Evolutionary conservation across 2,329 filamentous ascomycete genomes (phyloP), one percentile per base, ranked within the genome.

Genomic region (Onygenales sp.): DNA sequence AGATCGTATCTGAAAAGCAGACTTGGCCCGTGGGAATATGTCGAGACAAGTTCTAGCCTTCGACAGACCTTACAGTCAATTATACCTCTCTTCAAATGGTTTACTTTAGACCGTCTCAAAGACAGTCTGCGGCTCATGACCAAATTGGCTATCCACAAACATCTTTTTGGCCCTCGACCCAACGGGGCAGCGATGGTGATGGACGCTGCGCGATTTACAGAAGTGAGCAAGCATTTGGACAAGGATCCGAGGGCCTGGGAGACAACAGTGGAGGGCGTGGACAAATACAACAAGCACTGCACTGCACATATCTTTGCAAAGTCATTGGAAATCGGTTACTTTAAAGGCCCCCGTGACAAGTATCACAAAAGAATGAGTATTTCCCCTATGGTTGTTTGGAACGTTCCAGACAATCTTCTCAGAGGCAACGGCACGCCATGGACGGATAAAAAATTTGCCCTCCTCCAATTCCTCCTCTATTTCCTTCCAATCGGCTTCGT

Each of bases 1-100:
- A 58, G 50, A 27, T 39, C 53, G 17, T 55, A 58, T 1, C 63
- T 72, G n/a, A 52, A 56, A 5, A 60, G 60, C 42, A 62, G 65
- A 6, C 63, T 74, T 42, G 58, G 62, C 4, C 71, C 70, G 1
- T 54, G 72, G 14, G 60, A 66, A 2, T 74, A 72, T 52, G 52
- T 54, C 2, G 21, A 27, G 21, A 27, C 21, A 27, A 27, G 21
- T 5, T 27, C 21, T 27, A 27, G 21, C 21, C 21, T 27, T 27
- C 21, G 21, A 27, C 21, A 27, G 21, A 27, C 21, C 21, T 27
- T 27, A 27, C 21, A 27, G 21, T 27, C 21, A 27, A 27, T 27
- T 3, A 27, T 27, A 27, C 21, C 21, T 27, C 21, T 27, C 21
- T 27, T 27, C 21, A 27, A 27, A 27, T 75, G 72, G 71, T 74